These are phyloP conservation scores for Oryza officinalis DNA, from an alignment of 176 grass and related monocot genomes.

Conservation along the genomic window DNA sequence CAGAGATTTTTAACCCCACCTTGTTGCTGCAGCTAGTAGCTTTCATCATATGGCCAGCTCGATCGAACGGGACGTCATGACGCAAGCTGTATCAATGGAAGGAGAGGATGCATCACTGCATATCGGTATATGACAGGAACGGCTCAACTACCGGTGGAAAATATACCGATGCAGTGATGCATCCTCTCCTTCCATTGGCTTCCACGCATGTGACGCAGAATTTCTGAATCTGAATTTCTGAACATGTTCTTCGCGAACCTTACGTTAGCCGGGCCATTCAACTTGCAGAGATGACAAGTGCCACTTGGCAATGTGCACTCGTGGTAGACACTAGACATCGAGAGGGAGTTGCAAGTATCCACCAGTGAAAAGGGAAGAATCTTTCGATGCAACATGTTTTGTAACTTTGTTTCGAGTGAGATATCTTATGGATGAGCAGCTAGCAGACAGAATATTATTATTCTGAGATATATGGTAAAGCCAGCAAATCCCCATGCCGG, in stretches of 20 bases:
- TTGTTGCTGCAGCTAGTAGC: not conserved
- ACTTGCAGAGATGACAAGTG: not conserved
- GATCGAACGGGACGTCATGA: constrained; percentile 27
- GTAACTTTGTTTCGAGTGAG: not conserved
- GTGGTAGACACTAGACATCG: not conserved
- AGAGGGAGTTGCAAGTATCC: not conserved
- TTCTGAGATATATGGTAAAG: not conserved
- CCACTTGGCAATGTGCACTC: not conserved
- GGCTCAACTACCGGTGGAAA: constrained; percentile 43
- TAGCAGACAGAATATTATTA: not conserved
- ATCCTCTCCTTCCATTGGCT: not conserved
- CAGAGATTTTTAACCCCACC: not conserved
- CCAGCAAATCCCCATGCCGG: not conserved
- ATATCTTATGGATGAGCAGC: not conserved
- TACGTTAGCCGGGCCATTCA: not conserved
- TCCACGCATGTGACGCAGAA: not conserved
- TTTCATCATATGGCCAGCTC: constrained; percentile 36
- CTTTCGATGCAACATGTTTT: not conserved
- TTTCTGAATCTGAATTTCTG: not conserved
- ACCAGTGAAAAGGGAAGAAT: not conserved
- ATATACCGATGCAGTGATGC: not conserved
- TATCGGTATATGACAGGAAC: constrained; percentile 46
- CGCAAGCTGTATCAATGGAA: too few species aligned
- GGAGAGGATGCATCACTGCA: too few species aligned
- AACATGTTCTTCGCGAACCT: not conserved